These are phyloP conservation scores for Pinus tabuliformis DNA, from an alignment of 75 land plant species.

Conservation along the genomic window DNA sequence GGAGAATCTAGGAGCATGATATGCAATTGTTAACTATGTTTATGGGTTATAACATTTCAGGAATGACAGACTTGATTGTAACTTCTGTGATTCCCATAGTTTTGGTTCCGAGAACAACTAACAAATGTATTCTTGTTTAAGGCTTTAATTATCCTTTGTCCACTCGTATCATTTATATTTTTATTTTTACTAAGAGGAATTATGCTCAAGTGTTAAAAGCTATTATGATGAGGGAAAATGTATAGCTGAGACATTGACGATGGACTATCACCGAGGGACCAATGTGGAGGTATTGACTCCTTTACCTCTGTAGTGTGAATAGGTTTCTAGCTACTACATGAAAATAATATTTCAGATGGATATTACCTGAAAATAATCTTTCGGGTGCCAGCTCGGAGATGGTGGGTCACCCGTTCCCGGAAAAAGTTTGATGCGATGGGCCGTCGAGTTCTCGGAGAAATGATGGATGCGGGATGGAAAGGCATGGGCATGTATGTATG, in stretches of 20 bases:
- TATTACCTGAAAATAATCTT: no score
- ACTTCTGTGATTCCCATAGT: not conserved
- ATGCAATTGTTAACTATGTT: not conserved
- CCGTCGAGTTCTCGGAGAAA: no score
- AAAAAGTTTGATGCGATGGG: no score
- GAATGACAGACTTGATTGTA: not conserved
- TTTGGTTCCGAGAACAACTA: not conserved
- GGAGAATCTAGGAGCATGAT: not conserved
- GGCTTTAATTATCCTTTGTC: not conserved
- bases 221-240: slow-evolving; percentile 85
- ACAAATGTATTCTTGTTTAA: not conserved
- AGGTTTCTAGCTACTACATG: not conserved
- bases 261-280: slow-evolving; percentile 87
- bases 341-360: not conserved
- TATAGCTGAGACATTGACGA: slow-evolving; percentile 81
- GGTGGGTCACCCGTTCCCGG: no score
- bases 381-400: no score
- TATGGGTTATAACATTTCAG: not conserved
- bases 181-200: not conserved
- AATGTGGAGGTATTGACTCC: slow-evolving; percentile 53
- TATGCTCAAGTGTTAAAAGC: slow-evolving; percentile 64
- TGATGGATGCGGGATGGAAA: no score
- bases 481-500: no score
- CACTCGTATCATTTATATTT: not conserved
- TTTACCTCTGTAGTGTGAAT: not conserved